Evolutionary conservation across 768 basidiomycete genomes (phyloP), one percentile per base, ranked within the genome.

Genomic region (Agaricus blazei): DNA sequence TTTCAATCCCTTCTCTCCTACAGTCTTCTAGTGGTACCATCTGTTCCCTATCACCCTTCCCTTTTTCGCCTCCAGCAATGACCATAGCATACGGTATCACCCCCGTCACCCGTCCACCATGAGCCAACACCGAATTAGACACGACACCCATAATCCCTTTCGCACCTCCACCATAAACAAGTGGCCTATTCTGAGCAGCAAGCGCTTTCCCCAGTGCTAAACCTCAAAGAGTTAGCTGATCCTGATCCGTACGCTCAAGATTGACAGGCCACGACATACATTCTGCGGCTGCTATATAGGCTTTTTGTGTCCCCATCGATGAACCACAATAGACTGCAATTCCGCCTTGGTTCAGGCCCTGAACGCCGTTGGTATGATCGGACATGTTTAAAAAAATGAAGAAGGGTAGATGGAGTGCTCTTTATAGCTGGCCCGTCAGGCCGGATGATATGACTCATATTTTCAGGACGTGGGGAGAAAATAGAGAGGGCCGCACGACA

Each of bases 261-360:
- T 12, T 23, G n/a, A 27, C 1, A 24, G 24, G 27, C 2, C 26
- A 8, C 2, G 27, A 45, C 88, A 60, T 59, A 90, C 90, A 90
- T 38, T 69, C 55, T 1, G 93, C 93, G 12, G 93, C 90, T 19
- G 74, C 68, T 26, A 75, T 69, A 65, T 81, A 93, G 1, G 84
- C 83, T 9, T 77, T 70, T 49, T 78, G 71, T 34, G 72, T 80
- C 26, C 93, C 93, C 0, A 76, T 63, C 0, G 84, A 88, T 0
- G 93, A 88, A 7, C 83, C 94, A 65, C 94, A 96, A 63, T 88
- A 93, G 4, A 93, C 91, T 3, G 88, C 85, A n/a, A 90, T 76
- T 5, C 81, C 77, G 56, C 41, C 61, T n/a, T 34, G 34, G 34
- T 11, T 7, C 34, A 34, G 34, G 34, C 9, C 29, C 11, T 14